phyloP scores from a whole-genome alignment of 2,329 filamentous ascomycete species.

The Paraphaeosphaeria sporulosa region DNA sequence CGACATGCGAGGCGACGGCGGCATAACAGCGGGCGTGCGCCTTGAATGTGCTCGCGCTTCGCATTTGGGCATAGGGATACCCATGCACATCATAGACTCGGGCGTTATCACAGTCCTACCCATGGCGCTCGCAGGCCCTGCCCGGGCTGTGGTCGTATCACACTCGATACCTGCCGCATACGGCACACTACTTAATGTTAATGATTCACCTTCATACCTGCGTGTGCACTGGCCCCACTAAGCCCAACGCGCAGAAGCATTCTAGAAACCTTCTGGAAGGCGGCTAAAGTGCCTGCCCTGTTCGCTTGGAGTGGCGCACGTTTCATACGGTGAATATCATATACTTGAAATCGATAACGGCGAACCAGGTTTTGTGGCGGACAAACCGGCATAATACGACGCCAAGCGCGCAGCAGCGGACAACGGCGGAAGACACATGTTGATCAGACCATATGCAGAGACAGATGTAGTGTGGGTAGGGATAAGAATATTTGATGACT shows the following conservation, averaged over 20 bases:
- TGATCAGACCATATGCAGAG: background rate
- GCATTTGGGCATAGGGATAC: background rate
- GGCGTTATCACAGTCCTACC: constrained; percentile 1
- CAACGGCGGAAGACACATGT: background rate
- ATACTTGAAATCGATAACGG: background rate
- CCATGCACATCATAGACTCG: background rate
- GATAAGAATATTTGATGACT: constrained; percentile 9
- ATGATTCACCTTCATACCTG: background rate
- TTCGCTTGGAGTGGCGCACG: background rate
- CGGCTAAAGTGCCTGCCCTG: constrained; percentile 3
- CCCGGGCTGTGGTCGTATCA: background rate
- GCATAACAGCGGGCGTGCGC: background rate
- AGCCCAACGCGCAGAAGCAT: constrained; percentile 8
- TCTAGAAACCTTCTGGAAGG: constrained; percentile 14
- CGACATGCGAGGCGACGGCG: background rate
- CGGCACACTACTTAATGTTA: constrained; percentile 11
- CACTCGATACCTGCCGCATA: background rate
- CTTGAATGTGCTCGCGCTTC: background rate
- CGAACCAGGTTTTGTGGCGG: background rate
- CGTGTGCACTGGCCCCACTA: background rate
- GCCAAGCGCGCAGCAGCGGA: background rate
- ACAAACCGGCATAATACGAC: background rate
- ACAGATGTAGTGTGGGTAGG: background rate
- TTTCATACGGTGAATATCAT: background rate
- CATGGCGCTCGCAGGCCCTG: background rate